These are phyloP conservation scores for Sugiyamaella lignohabitans DNA, from an alignment of 805 yeast genomes.

Conservation along the genomic window DNA sequence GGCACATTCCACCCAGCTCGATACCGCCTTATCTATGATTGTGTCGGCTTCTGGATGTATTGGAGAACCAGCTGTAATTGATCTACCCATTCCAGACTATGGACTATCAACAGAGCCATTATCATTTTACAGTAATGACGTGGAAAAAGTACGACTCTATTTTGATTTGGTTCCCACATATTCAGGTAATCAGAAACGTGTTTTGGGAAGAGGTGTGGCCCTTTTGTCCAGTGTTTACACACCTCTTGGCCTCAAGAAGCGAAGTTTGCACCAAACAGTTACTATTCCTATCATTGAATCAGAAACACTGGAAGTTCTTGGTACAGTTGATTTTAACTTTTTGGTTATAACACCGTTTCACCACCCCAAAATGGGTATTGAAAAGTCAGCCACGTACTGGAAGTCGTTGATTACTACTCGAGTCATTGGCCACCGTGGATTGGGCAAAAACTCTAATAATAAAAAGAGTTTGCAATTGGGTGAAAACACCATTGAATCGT, in stretches of 20 bases:
- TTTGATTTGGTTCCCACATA: constrained; percentile 92
- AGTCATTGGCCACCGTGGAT: constrained; percentile 93
- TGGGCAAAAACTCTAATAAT: constrained; percentile 76
- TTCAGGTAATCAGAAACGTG: constrained; percentile 32
- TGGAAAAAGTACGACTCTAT: constrained; percentile 43
- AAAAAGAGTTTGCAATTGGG: constrained; percentile 78
- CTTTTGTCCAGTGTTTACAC: constrained; percentile 55
- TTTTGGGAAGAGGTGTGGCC: constrained; percentile 82
- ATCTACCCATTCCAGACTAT: constrained; percentile 61
- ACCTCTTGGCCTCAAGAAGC: constrained; percentile 58
- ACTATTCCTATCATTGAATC: constrained; percentile 74
- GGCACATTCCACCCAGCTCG: constrained; percentile 51
- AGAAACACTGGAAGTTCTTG: constrained; percentile 66
- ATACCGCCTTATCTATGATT: constrained; percentile 75
- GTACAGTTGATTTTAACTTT: constrained; percentile 69
- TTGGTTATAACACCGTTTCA: constrained; percentile 63
- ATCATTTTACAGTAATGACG: constrained; percentile 51
- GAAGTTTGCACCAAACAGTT: constrained; percentile 58
- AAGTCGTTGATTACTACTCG: constrained; percentile 79
- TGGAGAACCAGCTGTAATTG: constrained; percentile 56
- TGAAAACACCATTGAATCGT: constrained; percentile 90
- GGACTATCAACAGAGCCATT: constrained; percentile 58
- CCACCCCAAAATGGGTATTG: constrained; percentile 61
- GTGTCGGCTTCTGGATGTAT: constrained; percentile 41
- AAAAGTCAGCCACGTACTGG: constrained; percentile 79